Base-by-base conservation (phyloP, 805 yeast genomes). In the Ogataea thermomethanolica region DNA sequence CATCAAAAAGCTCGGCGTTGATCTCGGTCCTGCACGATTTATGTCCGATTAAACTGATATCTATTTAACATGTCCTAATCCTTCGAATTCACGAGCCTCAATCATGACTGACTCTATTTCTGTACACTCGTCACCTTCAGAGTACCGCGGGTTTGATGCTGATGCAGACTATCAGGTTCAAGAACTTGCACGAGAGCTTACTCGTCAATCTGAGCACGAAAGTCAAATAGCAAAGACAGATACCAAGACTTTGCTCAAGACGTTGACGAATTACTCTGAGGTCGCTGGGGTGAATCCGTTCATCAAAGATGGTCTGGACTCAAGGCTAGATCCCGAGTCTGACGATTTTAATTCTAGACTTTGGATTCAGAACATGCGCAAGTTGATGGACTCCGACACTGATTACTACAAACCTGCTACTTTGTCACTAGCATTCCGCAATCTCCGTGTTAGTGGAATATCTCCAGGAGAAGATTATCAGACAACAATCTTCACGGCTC, bases 381-480 rank as follows among this genome's bases (percentile, higher is more conserved):
- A 68, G 41, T 49, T 79, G 47, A 62, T 60, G 47, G 70, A 68
- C 26, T 52, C 66, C 1, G 81, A 81, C 49, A 73, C 75, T 0
- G 84, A 78, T n/a, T 78, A 76, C 62, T 80, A 75, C 58, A 78
- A 75, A 52, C 82, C 80, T 8, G 64, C 76, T 31, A 60, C 70
- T 10, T 59, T 80, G 50, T 82, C 84, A 12, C 61, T 81, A 37
- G 74, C 75, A 6, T 79, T 76, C 67, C 67, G 70, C 39, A 60
- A 78, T 53, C 64, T 80, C 51, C 56, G 79, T 31, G 81, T 81
- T 5, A 70, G 64, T 43, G 87, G 85, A 50, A 69, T 70, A 27
- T 79, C 83, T 9, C 62, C 74, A 7, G 82, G 75, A 53, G 71
- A 79, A 10, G 81, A 80, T 48, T 80, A 74, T 54, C 83, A 78